Evolutionary conservation across 441 rosid genomes (phyloP), one percentile per base, ranked within the genome.

Genomic region (Cnidoscolus chayamansa): DNA sequence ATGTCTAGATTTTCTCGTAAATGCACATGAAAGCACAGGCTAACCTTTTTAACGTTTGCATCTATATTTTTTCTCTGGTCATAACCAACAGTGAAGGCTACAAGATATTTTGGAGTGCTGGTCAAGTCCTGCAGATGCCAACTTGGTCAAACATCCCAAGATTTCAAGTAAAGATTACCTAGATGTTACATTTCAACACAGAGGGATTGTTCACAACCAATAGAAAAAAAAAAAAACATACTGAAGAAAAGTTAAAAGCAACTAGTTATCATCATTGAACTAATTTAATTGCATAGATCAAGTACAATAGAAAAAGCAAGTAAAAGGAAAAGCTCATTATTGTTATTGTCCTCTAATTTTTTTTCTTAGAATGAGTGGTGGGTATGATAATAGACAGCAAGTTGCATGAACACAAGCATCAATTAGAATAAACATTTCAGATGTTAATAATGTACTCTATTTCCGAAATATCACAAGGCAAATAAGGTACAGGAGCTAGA

Each of bases 51-150:
- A 64, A 96, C 89, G 37, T 90, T 86, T 62, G 92, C 91, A 85
- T 96, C 89, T 30, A 96, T 91, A 76, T 96, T 93, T 32, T 67
- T 74, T 71, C 81, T 86, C 85, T 91, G 99, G 77, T 82, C 76
- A 63, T 86, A 87, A 68, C 99, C 99, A 65, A 96, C 98, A 0
- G 99, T 96, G 81, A 96, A 96, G 47, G 97, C 82, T 50, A 88
- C 96, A 35, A 96, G 99, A 81, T 91, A 96, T 80, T 80, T 90
- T 16, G 97, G 97, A 50, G 63, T 73, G 62, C 72, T 74, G 53
- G 88, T 83, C 80, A 96, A 86, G 78, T 96, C 99, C 99, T 96
- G 87, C 70, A 78, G 68, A 81, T 68, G 63, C 59, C 70, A 73
- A 78, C 7, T 59, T 70, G 53, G 65, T 73, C 63, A 84, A 71